Percentiles rank a stretch among this genome's conserved stretches.
phyloP scores from a whole-genome alignment of 371 early-diverging fungal genomes.

The Chytridium lagenaria region DNA sequence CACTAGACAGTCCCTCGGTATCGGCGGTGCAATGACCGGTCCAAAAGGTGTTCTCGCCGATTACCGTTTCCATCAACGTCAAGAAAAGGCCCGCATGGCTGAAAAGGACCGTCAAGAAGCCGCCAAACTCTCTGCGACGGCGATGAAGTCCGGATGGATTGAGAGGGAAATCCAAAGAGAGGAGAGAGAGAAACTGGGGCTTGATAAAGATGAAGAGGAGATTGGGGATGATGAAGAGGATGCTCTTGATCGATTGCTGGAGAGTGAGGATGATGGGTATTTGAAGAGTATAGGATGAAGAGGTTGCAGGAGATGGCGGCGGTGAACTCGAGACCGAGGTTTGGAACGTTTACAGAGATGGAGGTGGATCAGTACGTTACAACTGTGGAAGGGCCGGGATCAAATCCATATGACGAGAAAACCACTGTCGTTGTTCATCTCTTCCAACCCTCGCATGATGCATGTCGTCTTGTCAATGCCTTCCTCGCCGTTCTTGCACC shows the following conservation, averaged over 20 bases:
- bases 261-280: constrained; percentile 44
- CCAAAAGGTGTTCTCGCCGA: constrained; percentile 61
- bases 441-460: constrained; percentile 44
- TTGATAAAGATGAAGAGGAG: constrained; percentile 32
- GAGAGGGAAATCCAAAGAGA: constrained; percentile 48
- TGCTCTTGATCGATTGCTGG: constrained; percentile 23
- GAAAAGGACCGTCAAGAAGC: constrained; percentile 16
- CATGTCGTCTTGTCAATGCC: constrained; percentile 55
- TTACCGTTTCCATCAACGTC: constrained; percentile 51
- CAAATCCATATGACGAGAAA: constrained; percentile 35
- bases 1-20: constrained; percentile 43
- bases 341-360: constrained; percentile 44
- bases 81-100: constrained; percentile 48
- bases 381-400: constrained; percentile 38
- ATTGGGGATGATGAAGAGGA: constrained; percentile 43
- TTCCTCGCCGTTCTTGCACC: constrained; percentile 50
- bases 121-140: constrained; percentile 27
- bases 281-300: constrained; percentile 42
- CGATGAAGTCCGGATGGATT: constrained; percentile 50
- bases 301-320: constrained; percentile 43
- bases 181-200: constrained; percentile 31
- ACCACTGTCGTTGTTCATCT: constrained; percentile 54
- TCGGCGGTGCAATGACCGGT: constrained; percentile 55
- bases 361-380: constrained; percentile 47
- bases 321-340: constrained; percentile 23